phyloP scores from a whole-genome alignment of 164 flowering plant species.

The Magnolia sinica region DNA sequence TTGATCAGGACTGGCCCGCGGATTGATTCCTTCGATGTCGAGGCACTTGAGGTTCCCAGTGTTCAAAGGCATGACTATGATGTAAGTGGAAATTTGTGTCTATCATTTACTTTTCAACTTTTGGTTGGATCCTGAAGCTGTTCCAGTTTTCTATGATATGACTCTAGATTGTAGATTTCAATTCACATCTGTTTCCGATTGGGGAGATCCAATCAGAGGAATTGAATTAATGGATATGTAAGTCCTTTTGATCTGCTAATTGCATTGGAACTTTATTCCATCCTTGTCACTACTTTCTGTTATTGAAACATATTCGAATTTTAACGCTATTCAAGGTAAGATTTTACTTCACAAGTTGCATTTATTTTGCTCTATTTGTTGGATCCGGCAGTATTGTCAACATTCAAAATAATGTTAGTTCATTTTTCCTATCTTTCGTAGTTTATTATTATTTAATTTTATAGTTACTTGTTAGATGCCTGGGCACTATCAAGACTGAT shows the following conservation, averaged over 20 bases:
- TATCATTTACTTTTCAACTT: background rate
- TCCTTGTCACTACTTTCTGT: background rate
- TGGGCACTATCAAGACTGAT: too few species aligned
- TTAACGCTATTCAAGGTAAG: too few species aligned
- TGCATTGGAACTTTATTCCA: background rate
- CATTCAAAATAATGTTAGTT: too few species aligned
- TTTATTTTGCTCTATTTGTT: background rate
- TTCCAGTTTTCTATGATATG: background rate
- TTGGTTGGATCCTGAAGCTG: background rate
- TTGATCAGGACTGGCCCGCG: slow-evolving; percentile 90
- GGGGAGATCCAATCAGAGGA: background rate
- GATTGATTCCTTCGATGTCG: slow-evolving; percentile 92
- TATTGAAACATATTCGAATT: too few species aligned
- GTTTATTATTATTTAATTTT: too few species aligned
- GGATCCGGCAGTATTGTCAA: background rate
- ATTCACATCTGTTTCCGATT: background rate
- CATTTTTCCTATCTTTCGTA: too few species aligned
- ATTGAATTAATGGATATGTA: background rate
- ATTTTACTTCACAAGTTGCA: background rate
- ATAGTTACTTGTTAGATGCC: too few species aligned
- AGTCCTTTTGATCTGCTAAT: background rate
- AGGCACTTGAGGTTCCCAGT: slow-evolving; percentile 89
- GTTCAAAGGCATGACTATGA: slow-evolving; percentile 68
- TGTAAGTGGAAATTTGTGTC: slow-evolving; percentile 27
- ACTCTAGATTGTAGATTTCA: background rate